These are phyloP conservation scores for Fusarium devonianum DNA, from an alignment of 2,329 filamentous ascomycete genomes.

Conservation along the genomic window DNA sequence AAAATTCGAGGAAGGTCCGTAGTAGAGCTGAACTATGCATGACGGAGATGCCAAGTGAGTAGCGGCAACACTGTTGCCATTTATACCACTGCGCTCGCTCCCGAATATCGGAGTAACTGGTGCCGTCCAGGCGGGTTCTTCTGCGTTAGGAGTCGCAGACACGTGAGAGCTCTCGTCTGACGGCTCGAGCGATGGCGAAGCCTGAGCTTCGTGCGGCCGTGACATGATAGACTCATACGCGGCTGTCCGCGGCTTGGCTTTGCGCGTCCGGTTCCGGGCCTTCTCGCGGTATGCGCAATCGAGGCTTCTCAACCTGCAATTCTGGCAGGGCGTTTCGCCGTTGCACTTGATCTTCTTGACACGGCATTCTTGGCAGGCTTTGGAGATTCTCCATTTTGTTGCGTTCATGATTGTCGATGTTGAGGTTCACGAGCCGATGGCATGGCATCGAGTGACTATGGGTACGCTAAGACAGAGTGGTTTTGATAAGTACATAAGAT, in stretches of 20 bases:
- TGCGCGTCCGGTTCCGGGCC: conserved; percentile 42
- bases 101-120: conserved; percentile 22
- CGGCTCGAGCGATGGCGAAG: conserved; percentile 24
- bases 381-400: conserved; percentile 45
- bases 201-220: conserved; percentile 24
- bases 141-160: conserved; percentile 27
- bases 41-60: conserved; percentile 55
- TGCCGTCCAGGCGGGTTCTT: conserved; percentile 11
- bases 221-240: conserved; percentile 37
- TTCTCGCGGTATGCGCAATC: conserved; percentile 45
- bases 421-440: conserved; percentile 12
- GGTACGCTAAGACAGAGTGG: conserved; percentile 14
- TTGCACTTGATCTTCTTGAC: conserved; percentile 46
- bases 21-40: conserved; percentile 54
- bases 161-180: conserved; percentile 35
- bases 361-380: conserved; percentile 46
- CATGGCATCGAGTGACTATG: conserved; percentile 29
- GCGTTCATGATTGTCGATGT: conserved; percentile 35
- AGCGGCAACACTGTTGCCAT: conserved; percentile 54
- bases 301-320: conserved; percentile 39
- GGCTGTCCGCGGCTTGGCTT: conserved; percentile 32
- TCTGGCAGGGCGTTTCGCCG: conserved; percentile 42
- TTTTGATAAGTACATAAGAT: conserved; percentile 33
- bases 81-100: conserved; percentile 42
- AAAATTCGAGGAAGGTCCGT: conserved; percentile 56